Base-by-base conservation (phyloP, 345 rosid species). In the Carallia pectinifolia region DNA sequence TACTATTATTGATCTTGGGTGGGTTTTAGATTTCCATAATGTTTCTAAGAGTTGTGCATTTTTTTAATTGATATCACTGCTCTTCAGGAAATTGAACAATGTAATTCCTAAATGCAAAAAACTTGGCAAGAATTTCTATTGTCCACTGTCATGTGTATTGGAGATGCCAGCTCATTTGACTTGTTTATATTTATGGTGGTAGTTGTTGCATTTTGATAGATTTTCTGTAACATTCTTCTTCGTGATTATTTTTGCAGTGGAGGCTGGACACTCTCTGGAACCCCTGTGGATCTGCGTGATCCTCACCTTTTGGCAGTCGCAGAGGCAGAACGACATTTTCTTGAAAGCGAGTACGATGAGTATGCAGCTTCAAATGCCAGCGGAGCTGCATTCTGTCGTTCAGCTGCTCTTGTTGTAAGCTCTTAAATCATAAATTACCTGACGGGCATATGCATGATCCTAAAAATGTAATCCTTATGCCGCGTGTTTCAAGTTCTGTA, bases 241-340 rank as follows among this genome's bases (percentile, higher is more conserved):
- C 39, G 16, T 70, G 56, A 52, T 80, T 53, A 60, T 73, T 53
- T 62, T 61, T 86, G 71, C 78, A 90, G 98, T 58, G 93, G 94
- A 78, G 97, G 96, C 67, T 92, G 97, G 99, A 92, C 89, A 55
- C 83, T 92, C 65, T 90, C 98, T 29, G 99, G 98, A 53, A 83
- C 85, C 70, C 87, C 92, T 73, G 65, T 89, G 79, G 94, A 92
- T 78, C 68, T 92, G 71, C 81, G 71, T 23, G 97, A 95, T 80
- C 97, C 96, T 79, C 99, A 82, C 66, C 81, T 92, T 62, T 64
- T 90, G 67, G 97, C 92, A 29, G 88, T 95, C 19, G 96, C 97
- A 15, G 98, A 95, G 83, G 97, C 97, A 29, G 98, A 95, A 69
- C 91, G 86, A 7, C 94, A 88, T 79, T 78, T 95, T 79, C 74